Base-by-base conservation (phyloP, 208 protist genomes). In the Trichomonas vaginalis region DNA sequence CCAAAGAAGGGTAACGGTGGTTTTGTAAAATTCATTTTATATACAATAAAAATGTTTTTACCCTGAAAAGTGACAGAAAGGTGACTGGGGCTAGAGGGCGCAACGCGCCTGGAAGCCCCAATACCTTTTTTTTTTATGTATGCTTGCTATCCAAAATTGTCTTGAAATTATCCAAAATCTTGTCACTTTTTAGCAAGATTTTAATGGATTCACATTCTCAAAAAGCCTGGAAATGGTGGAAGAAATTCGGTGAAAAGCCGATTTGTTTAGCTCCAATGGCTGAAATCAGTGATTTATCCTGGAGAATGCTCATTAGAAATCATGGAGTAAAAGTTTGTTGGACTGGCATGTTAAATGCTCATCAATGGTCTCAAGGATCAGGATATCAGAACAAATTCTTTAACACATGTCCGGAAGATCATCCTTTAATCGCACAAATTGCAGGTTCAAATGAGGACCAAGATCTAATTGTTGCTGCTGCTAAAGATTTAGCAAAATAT, bases 181-280 rank as follows among this genome's bases (percentile, higher is more conserved):
- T n/a, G n/a, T n/a, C n/a, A n/a, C n/a, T n/a, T n/a, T n/a, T n/a
- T n/a, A n/a, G n/a, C 49, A 9, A 86, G 45, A 86, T 45, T 86
- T 86, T 86, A 0, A 92, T 92, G 86, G 45, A 92, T 51, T 39
- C 40, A 17, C 40, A 92, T 42, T 42, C 45, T 21, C 3, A 92
- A 51, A 48, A 51, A 48, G 86, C 45, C 86, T 51, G 86, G 86
- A 32, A 92, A 39, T 92, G 17, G 14, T 92, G 40, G 86, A 92
- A 92, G 0, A 42, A 92, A 17, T 88, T 88, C 15, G 82, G 86
- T 27, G 2, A 48, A 15, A 51, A n/a, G 35, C 86, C 86, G 14
- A 56, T 51, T 0, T 51, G 40, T 39, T 21, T 92, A 9, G 96
- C 96, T 45, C 96, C 96, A 42, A 97, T 97, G 96, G 96, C 97